Evolutionary conservation across 2,329 filamentous ascomycete genomes (phyloP), one percentile per base, ranked within the genome.

Genomic region (Alternaria sp.): DNA sequence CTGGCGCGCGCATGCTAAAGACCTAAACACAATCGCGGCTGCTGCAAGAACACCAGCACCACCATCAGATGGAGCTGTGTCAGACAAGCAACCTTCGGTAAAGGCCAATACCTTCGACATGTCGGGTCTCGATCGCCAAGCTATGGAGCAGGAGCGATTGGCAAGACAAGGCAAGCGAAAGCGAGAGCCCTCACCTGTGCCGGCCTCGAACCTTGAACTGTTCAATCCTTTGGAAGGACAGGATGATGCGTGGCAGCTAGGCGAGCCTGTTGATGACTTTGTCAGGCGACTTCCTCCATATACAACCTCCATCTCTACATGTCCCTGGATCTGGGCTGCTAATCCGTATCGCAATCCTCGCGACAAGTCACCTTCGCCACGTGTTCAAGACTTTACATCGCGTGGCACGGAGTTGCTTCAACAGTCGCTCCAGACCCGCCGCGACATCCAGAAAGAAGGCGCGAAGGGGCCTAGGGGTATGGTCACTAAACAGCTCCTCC

Each of bases 301-400:
- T 4, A 90, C 86, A 2, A 78, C 82, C 3, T 76, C 80, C 4
- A 79, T 77, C 1, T 72, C 72, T 0, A 69, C 80, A 0, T 83
- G 85, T 3, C 86, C 86, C 0, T 96, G 92, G 91, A 92, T 97
- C 51, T 93, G 86, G 82, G 86, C 91, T 45, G 86, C 85, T 56
- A 93, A 93, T 75, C 90, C 90, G 0, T 86, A 86, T 71, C 69
- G 72, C 21, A 55, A 82, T 26, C 81, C 59, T 81, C 83, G 63
- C 40, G 61, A 67, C 26, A 63, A 68, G 52, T 61, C 55, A 30
- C 47, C 45, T 13, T 54, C 32, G 21, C 82, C 82, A 6, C 83
- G 87, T 43, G 72, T 87, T 1, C 65, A 75, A 0, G 78, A 83
- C 1, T 87, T 92, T 40, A 80, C 83, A 3, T 77, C 84, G 21